These are phyloP conservation scores for Aspergillus ustus DNA, from an alignment of 2,329 filamentous ascomycete genomes.

Conservation along the genomic window DNA sequence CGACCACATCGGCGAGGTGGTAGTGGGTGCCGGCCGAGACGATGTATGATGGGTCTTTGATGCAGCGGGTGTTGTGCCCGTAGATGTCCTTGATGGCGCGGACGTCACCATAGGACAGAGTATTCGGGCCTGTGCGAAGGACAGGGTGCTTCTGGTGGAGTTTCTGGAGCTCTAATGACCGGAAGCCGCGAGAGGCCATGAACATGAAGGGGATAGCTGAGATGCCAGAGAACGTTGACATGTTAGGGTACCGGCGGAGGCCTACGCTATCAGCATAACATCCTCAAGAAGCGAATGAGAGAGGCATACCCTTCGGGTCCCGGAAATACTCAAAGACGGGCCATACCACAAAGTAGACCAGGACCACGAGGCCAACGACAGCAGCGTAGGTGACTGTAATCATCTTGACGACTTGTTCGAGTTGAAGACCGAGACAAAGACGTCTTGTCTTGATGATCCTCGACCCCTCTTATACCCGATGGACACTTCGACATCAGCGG, in stretches of 20 bases:
- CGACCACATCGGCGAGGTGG: slow-evolving; percentile 58
- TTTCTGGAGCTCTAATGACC: slow-evolving; percentile 49
- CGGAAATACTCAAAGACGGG: slow-evolving; percentile 34
- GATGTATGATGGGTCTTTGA: slow-evolving; percentile 56
- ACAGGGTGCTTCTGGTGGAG: slow-evolving; percentile 54
- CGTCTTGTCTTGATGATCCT: not conserved
- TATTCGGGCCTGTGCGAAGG: slow-evolving; percentile 53
- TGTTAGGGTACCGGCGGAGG: slow-evolving; percentile 53
- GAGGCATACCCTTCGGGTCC: slow-evolving; percentile 32
- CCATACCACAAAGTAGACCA: slow-evolving; percentile 32
- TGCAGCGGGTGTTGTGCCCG: slow-evolving; percentile 56
- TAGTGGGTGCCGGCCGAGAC: slow-evolving; percentile 54
- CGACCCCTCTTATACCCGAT: slow-evolving; percentile 10
- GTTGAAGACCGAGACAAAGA: not conserved
- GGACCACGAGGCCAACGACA: slow-evolving; percentile 24
- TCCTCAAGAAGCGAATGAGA: not conserved
- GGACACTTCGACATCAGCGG: slow-evolving; percentile 7
- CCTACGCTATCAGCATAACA: slow-evolving; percentile 32
- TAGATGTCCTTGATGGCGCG: slow-evolving; percentile 58
- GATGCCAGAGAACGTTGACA: slow-evolving; percentile 50
- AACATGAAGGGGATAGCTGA: slow-evolving; percentile 54
- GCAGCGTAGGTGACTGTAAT: slow-evolving; percentile 26
- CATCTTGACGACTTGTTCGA: not conserved
- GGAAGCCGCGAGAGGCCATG: slow-evolving; percentile 49
- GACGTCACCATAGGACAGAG: slow-evolving; percentile 48